Evolutionary conservation across 192 early-diverging fungal species (phyloP), one percentile per base, ranked within the genome.

Genomic region (Endogone sp.): DNA sequence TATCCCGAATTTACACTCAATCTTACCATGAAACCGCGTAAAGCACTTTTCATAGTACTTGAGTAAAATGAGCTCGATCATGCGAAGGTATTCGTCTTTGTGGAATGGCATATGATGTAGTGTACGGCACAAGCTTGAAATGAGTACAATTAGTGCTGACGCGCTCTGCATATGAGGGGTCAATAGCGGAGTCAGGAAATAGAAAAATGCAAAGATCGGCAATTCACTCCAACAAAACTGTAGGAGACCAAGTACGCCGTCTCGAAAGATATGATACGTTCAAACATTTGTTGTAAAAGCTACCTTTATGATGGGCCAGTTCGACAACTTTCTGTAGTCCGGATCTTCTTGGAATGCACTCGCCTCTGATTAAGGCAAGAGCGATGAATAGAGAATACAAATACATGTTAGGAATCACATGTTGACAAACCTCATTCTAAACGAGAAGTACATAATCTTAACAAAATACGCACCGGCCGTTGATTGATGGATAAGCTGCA

Each of bases 1-100:
- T 10, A 61, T 55, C 2, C 25, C 0, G 9, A 30, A 9, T 44
- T 31, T 29, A 27, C 23, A 54, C 23, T 2, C 23, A 20, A 21
- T 65, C 66, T 70, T 72, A 77, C 78, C 71, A 63, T 82, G 75
- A 66, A 81, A 85, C 78, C 83, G 70, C 67, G 80, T 71, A 77
- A 79, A 74, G 58, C 88, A 91, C 71, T 89, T 90, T 65, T 93
- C 91, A 63, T 85, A 87, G 66, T 85, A 93, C 65, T 84, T 85
- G 29, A 82, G 72, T 4, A 92, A 57, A 3, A 92, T 73, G 26
- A 81, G 76, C 63, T 93, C 89, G 57, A 92, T 85, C 80, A 92
- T 88, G 25, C 75, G 71, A 56, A 91, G 73, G 66, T 85, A 89
- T 77, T 94, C 91, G 8, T 85, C 80, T 28, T 83, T 81, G 70